Base-by-base conservation (phyloP, 345 rosid genomes). In the Theobroma cacao region DNA sequence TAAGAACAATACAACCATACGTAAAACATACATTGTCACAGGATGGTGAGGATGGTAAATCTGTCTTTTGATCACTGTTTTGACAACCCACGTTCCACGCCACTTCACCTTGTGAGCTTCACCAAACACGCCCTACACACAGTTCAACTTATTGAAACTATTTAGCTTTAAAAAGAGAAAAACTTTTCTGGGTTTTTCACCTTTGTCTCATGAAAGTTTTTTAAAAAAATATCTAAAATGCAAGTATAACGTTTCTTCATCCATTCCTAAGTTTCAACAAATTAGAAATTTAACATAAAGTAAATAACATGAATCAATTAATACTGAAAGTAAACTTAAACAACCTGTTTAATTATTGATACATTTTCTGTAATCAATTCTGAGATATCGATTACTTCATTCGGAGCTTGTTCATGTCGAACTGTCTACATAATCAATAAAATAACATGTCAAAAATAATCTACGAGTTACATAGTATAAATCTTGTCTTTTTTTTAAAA, bases 71-170 rank as follows among this genome's bases (percentile, higher is more conserved):
- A 90, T 87, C 4, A 86, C 82, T 11, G 93, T 87, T 79, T 87
- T 88, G 48, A 87, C 89, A 50, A 90, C 91, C 93, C 91, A 87
- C 7, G 91, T 90, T 80, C 90, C 93, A 26, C 89, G 83, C 93
- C 91, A 90, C 72, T 86, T 87, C 75, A 87, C 91, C 82, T 58
- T 90, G 18, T 86, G 80, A n/a, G 89, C 86, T 65, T 87, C 88
- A 7, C 91, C 91, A 55, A 72, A 84, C 18, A 72, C 84, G 31
- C 90, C 93, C 93, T 90, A 65, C 1, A 28, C 48, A 75, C 47
- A 61, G 67, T 60, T 53, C 80, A 22, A 72, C 34, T 79, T 55
- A 68, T 45, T 17, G 17, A 34, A 1, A 36, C 31, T 7, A 68
- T 52, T 78, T 64, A 72, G 7, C 15, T 13, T 31, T 18, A 43